Evolutionary conservation across 2,329 filamentous ascomycete genomes (phyloP).

Genomic region (Hortaea sp.): DNA sequence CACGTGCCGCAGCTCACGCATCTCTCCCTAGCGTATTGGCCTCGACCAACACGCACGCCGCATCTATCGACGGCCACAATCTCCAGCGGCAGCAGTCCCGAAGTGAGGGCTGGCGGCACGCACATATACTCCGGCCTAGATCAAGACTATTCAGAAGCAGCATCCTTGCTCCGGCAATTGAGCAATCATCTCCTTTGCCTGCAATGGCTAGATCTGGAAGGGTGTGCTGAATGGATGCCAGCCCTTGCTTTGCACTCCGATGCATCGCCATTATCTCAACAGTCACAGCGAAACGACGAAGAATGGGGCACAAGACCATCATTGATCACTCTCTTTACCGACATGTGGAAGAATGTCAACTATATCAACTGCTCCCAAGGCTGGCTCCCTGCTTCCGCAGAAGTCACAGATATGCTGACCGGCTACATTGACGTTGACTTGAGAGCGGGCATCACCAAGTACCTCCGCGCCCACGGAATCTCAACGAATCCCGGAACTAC

Average conservation of each 20-base stretch:
- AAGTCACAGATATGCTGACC: conserved; percentile 8
- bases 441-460: neutral
- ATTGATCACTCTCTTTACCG: conserved; percentile 28
- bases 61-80: conserved; percentile 40
- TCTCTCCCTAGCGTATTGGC: conserved; percentile 54
- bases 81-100: conserved; percentile 29
- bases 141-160: conserved; percentile 46
- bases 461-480: neutral
- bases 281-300: conserved; percentile 1
- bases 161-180: conserved; percentile 46
- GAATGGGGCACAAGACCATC: conserved; percentile 8
- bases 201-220: conserved; percentile 53
- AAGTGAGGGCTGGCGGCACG: conserved; percentile 40
- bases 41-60: conserved; percentile 47
- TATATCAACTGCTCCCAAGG: conserved; percentile 35
- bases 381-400: conserved; percentile 28
- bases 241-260: conserved; percentile 31
- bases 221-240: conserved; percentile 46
- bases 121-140: conserved; percentile 45
- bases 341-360: conserved; percentile 34
- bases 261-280: neutral
- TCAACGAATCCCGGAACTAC: neutral
- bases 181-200: conserved; percentile 48
- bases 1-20: conserved; percentile 49
- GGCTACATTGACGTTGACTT: conserved; percentile 1